Evolutionary conservation across 73 alveolate genomes (phyloP).

Genomic region (Breviolum minutum): DNA sequence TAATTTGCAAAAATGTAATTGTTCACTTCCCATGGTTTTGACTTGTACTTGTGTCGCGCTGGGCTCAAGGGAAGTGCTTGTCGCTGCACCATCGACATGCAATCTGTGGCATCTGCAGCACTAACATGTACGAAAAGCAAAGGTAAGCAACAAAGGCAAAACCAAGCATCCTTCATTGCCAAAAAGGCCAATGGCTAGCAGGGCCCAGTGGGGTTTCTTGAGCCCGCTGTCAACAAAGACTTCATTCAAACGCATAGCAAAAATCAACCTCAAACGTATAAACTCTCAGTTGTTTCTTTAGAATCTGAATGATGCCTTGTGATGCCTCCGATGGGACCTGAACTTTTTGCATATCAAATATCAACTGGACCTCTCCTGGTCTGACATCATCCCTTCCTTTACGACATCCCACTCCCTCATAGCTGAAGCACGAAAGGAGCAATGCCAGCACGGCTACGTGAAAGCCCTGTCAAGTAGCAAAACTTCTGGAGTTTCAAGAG

Average conservation of each 20-base stretch:
- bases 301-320: background rate
- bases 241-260: background rate
- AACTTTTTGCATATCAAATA: too few species aligned
- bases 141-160: background rate
- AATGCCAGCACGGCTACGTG: slow-evolving; percentile 61
- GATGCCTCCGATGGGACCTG: background rate
- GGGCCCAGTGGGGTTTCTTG: background rate
- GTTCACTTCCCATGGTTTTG: slow-evolving; percentile 48
- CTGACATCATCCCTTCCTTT: background rate
- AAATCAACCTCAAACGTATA: background rate
- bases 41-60: background rate
- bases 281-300: too few species aligned
- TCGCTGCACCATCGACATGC: slow-evolving; percentile 32
- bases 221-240: background rate
- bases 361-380: background rate
- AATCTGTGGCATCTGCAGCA: background rate
- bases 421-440: slow-evolving; percentile 47
- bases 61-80: slow-evolving; percentile 2
- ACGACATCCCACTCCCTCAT: too few species aligned
- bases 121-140: background rate
- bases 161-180: background rate
- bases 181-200: background rate
- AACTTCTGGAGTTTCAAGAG: too few species aligned
- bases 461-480: slow-evolving; percentile 20
- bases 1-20: background rate